Evolutionary conservation across 2,329 filamentous ascomycete species (phyloP).

Genomic region (Hypoxylon sp.): DNA sequence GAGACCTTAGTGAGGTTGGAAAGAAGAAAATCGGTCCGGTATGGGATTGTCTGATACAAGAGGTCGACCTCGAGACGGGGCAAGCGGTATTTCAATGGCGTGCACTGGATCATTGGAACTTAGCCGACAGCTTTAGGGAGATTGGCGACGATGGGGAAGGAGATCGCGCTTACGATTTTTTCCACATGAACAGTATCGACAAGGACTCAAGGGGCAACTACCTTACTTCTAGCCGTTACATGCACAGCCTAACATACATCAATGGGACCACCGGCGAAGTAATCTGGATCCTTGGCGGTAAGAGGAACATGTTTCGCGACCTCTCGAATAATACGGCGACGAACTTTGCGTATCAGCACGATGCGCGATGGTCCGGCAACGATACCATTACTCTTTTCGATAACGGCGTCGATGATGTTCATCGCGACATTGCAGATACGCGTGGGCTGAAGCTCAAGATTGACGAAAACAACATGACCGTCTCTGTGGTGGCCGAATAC

Average conservation of each 20-base stretch:
- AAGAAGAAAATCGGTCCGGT: conserved; percentile 57
- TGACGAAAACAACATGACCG: conserved; percentile 55
- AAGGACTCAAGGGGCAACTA: conserved; percentile 63
- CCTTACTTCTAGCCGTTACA: conserved; percentile 60
- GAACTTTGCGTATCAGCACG: conserved; percentile 67
- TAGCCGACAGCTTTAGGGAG: conserved; percentile 55
- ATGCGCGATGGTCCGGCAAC: conserved; percentile 62
- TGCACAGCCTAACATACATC: conserved; percentile 60
- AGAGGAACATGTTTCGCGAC: conserved; percentile 59
- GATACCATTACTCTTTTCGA: conserved; percentile 59
- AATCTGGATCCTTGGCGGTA: conserved; percentile 67
- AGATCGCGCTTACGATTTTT: conserved; percentile 64
- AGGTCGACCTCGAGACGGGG: conserved; percentile 62
- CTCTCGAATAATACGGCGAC: conserved; percentile 60
- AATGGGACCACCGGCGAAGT: conserved; percentile 61
- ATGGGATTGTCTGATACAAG: conserved; percentile 61
- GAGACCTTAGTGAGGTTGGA: conserved; percentile 57
- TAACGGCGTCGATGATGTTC: conserved; percentile 59
- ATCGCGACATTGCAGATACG: conserved; percentile 45
- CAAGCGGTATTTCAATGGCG: conserved; percentile 62
- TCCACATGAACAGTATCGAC: conserved; percentile 69
- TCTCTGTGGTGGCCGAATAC: conserved; percentile 56
- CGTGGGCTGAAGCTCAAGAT: conserved; percentile 55
- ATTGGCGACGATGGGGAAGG: conserved; percentile 57
- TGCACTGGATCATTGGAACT: conserved; percentile 45